phyloP scores from a whole-genome alignment of 1,139 yeast genomes.

The Saccharomyces hybrid region DNA sequence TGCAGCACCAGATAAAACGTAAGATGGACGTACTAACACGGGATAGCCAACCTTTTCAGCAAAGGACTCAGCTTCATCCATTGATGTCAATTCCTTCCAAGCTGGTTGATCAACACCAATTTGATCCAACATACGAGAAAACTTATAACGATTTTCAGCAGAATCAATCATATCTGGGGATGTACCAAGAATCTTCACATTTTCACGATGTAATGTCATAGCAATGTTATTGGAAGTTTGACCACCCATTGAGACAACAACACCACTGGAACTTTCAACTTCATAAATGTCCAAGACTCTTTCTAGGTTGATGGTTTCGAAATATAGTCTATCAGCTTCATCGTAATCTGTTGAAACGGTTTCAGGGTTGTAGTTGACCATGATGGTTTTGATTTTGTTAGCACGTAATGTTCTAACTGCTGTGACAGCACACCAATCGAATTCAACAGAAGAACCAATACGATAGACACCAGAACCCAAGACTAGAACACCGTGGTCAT shows the following conservation, averaged over 20 bases:
- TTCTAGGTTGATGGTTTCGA: constrained; percentile 91
- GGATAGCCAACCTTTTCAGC: constrained; percentile 92
- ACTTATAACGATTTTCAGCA: constrained; percentile 96
- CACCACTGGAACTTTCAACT: constrained; percentile 85
- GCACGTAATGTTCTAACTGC: constrained; percentile 92
- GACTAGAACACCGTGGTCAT: constrained; percentile 84
- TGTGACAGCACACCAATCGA: constrained; percentile 94
- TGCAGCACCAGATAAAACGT: constrained; percentile 97
- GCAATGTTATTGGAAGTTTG: constrained; percentile 98
- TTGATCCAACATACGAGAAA: constrained; percentile 93
- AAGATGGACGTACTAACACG: constrained; percentile 94
- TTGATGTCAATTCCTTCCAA: constrained; percentile 94
- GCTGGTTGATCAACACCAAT: constrained; percentile 99
- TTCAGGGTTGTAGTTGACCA: constrained; percentile 98
- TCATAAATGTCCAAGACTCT: constrained; percentile 94
- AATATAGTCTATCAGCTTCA: constrained; percentile 94
- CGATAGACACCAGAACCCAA: constrained; percentile 92
- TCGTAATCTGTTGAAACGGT: constrained; percentile 97
- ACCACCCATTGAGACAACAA: constrained; percentile 97
- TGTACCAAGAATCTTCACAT: constrained; percentile 92
- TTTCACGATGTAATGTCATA: constrained; percentile 83
- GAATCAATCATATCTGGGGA: constrained; percentile 98
- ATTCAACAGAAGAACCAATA: constrained; percentile 90
- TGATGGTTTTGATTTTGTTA: constrained; percentile 80
- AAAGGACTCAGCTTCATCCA: constrained; percentile 87